Percentiles rank a stretch among this genome's conserved stretches.
Conservation (phyloP, 2,329 filamentous ascomycete species). For the Talaromyces piceae region DNA sequence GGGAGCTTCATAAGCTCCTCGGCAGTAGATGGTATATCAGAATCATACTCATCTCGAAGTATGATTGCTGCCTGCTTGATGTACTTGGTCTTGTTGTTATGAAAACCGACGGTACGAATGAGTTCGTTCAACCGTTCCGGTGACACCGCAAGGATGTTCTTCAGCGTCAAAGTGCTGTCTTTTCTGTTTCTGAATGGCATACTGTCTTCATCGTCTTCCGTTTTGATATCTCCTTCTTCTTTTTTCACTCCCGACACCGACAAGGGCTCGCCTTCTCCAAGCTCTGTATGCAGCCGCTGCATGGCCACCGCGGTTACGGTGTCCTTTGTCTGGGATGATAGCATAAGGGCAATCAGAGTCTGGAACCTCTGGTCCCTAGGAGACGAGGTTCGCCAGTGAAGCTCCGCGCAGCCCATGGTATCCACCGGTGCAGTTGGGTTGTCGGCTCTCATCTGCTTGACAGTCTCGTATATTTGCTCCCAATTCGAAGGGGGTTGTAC, state of each 20-base stretch:
- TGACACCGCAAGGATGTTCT: constrained; percentile 67
- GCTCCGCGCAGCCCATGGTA: constrained; percentile 80
- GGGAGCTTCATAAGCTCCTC: constrained; percentile 69
- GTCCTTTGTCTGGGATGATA: constrained; percentile 89
- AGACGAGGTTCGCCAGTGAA: constrained; percentile 36
- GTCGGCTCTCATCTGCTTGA: constrained; percentile 68
- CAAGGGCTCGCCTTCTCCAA: constrained; percentile 36
- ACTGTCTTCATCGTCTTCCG: constrained; percentile 14
- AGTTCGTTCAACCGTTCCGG: constrained; percentile 61
- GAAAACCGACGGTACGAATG: constrained; percentile 81
- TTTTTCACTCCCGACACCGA: constrained; percentile 17
- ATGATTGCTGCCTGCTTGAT: constrained; percentile 70
- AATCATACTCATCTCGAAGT: constrained; percentile 59
- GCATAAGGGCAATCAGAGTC: constrained; percentile 79
- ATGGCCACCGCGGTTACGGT: constrained; percentile 82
- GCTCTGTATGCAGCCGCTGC: constrained; percentile 65
- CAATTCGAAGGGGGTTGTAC: constrained; percentile 66
- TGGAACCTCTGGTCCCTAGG: constrained; percentile 66
- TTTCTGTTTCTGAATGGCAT: constrained; percentile 13
- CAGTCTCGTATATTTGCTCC: constrained; percentile 70
- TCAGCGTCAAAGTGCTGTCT: constrained; percentile 56
- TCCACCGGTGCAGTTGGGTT: constrained; percentile 74
- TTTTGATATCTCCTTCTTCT: constrained; percentile 20
- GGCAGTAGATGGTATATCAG: constrained; percentile 74
- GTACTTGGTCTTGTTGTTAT: constrained; percentile 86